A percentile compares a stretch with the other conserved stretches of the same genome.
phyloP scores from a whole-genome alignment of 805 yeast genomes.

The Cyberlindnera amylophila region DNA sequence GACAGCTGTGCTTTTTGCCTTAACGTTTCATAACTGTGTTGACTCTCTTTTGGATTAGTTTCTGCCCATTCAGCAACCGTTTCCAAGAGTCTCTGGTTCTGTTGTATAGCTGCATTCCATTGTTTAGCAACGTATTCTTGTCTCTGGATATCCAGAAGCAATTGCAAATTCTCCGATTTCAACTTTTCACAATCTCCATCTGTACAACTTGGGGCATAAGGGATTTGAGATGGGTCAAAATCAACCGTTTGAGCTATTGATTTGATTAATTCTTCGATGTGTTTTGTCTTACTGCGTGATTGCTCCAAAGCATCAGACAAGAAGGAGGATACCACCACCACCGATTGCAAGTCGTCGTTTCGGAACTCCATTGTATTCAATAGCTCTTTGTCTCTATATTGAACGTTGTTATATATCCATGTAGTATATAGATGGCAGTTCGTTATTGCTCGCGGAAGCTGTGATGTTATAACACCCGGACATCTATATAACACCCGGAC shows the following conservation, averaged over 20 bases:
- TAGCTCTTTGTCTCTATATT: too few species aligned
- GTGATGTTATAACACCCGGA: too few species aligned
- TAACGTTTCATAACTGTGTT: not conserved
- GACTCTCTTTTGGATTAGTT: not conserved
- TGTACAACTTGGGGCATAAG: not conserved
- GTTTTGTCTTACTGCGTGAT: constrained; percentile 14
- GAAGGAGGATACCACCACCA: constrained; percentile 14
- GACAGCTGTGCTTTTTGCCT: not conserved
- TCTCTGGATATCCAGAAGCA: constrained; percentile 31
- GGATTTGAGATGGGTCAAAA: constrained; percentile 15
- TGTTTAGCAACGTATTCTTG: constrained; percentile 29
- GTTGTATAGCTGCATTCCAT: constrained; percentile 26
- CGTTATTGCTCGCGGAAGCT: too few species aligned
- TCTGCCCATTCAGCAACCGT: constrained; percentile 5
- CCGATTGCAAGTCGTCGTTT: constrained; percentile 22
- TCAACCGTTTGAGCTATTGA: constrained; percentile 13
- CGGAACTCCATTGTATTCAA: constrained; percentile 15
- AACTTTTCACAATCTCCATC: constrained; percentile 18
- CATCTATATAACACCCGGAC: too few species aligned
- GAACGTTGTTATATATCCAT: too few species aligned
- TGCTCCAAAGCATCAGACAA: constrained; percentile 12
- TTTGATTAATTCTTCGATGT: constrained; percentile 18
- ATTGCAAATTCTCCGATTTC: constrained; percentile 26
- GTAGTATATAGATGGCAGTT: too few species aligned
- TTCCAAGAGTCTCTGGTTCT: constrained; percentile 29